These are phyloP conservation scores for Fraxinus pennsylvanica DNA, from an alignment of 257 asterid species.

Conservation along the genomic window DNA sequence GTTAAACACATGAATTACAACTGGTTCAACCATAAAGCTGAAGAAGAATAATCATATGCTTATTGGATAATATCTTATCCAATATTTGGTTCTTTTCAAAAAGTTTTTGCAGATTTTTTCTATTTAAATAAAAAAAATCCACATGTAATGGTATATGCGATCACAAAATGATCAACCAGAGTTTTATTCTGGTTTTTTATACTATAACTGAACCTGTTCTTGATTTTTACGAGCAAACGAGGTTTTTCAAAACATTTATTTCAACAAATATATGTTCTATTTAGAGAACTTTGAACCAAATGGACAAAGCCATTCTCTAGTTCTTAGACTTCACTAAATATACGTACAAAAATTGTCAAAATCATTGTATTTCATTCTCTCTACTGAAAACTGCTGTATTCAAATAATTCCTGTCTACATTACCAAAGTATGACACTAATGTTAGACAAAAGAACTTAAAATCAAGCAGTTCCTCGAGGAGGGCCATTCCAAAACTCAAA, in stretches of 20 bases:
- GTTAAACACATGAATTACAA: background rate
- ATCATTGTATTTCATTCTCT: background rate
- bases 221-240: background rate
- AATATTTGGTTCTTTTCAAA: too few relatives aligned
- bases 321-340: background rate
- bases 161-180: background rate
- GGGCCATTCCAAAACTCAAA: background rate
- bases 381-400: background rate
- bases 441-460: background rate
- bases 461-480: background rate
- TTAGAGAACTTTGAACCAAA: background rate
- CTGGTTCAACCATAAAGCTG: background rate
- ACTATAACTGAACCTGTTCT: background rate
- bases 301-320: background rate
- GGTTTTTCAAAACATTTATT: background rate
- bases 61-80: background rate
- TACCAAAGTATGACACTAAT: background rate
- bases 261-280: background rate
- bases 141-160: too few relatives aligned
- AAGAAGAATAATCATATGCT: background rate
- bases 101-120: too few relatives aligned
- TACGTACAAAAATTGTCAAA: background rate
- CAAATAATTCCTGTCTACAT: background rate
- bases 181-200: background rate
- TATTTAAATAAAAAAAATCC: too few relatives aligned